Percentiles rank a stretch among this genome's conserved stretches.
phyloP scores from a whole-genome alignment of 257 asterid species.

The Solanum bulbocastanum region DNA sequence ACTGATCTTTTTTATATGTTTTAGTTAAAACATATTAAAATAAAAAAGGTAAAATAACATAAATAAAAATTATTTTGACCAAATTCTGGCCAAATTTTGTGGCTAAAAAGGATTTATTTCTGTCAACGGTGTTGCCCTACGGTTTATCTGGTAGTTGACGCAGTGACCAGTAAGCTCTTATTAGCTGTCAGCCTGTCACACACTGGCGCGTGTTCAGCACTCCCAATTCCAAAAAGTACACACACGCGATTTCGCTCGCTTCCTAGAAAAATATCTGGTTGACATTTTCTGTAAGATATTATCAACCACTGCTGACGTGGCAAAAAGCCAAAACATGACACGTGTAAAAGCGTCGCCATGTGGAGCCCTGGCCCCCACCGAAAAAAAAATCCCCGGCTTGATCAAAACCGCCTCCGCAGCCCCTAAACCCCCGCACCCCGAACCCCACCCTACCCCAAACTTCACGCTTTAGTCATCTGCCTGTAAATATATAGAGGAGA shows the following conservation, averaged over 20 bases:
- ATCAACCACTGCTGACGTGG: slow-evolving; percentile 33
- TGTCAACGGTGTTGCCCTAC: not conserved
- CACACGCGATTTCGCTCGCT: not conserved
- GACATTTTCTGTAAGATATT: slow-evolving; percentile 27
- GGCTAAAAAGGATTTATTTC: not conserved
- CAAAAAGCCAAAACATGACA: slow-evolving; percentile 22
- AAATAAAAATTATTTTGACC: no score
- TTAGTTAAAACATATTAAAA: no score
- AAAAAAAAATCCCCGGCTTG: not conserved
- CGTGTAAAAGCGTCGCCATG: slow-evolving; percentile 69
- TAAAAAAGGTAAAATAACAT: no score
- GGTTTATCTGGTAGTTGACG: not conserved
- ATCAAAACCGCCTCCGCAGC: slow-evolving; percentile 3
- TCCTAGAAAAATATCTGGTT: slow-evolving; percentile 39
- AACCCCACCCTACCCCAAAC: not conserved
- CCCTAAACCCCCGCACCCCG: not conserved
- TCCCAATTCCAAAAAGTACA: not conserved
- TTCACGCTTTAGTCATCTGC: not conserved
- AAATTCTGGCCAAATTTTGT: no score
- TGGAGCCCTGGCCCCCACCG: slow-evolving; percentile 32
- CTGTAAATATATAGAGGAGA: not conserved
- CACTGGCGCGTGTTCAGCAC: not conserved
- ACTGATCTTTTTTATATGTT: no score
- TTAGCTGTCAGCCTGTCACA: not conserved
- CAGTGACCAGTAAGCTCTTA: not conserved